Evolutionary conservation across 2,329 filamentous ascomycete species (phyloP).

Genomic region (Calonectria naviculata): DNA sequence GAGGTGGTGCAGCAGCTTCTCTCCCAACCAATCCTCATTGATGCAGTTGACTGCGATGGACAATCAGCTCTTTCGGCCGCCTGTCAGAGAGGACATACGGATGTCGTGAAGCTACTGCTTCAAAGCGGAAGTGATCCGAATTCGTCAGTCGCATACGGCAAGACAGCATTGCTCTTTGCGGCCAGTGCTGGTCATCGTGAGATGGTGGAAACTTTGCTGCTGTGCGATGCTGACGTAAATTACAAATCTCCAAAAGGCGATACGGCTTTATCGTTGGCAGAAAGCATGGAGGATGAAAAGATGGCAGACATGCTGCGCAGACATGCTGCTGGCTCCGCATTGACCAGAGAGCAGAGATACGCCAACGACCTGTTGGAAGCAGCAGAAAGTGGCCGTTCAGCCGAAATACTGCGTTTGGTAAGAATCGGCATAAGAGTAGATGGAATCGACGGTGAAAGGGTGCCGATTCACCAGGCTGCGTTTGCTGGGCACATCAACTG

Average conservation of each 20-base stretch:
- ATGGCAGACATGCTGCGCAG: background rate
- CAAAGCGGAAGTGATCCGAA: constrained; percentile 1
- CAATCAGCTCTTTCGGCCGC: background rate
- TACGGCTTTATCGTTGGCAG: background rate
- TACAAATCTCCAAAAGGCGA: background rate
- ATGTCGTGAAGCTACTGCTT: background rate
- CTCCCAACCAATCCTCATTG: background rate
- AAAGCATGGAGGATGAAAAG: background rate
- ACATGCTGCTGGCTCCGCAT: background rate
- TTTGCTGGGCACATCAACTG: background rate
- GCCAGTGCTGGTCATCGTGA: background rate
- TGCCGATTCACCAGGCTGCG: background rate
- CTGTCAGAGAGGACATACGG: background rate
- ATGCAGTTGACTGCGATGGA: background rate
- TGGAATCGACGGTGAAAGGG: background rate
- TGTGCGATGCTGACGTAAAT: background rate
- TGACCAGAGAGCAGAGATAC: background rate
- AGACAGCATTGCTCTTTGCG: constrained; percentile 6
- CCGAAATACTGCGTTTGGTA: background rate
- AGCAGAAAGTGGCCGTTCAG: background rate
- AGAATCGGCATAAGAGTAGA: background rate
- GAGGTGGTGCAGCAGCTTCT: constrained; percentile 1
- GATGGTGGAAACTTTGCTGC: background rate
- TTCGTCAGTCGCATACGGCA: background rate
- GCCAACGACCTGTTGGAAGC: background rate